Conservation (phyloP, 2,329 filamentous ascomycete species). For the Venturia nashicola region DNA sequence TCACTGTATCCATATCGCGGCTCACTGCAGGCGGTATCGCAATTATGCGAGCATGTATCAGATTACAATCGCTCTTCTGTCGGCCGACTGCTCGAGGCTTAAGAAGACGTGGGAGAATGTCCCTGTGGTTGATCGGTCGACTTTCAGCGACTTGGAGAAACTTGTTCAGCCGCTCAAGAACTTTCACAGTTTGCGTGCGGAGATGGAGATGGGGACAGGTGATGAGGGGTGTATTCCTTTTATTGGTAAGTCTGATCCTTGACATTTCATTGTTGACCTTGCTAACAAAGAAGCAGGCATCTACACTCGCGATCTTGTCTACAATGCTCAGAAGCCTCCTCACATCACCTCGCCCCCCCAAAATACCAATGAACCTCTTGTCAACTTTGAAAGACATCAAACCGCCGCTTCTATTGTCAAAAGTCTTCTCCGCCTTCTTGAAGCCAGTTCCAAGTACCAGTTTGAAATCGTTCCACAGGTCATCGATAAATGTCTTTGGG, state of each 20-base stretch:
- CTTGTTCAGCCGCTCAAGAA: constrained; percentile 68
- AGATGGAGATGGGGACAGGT: constrained; percentile 60
- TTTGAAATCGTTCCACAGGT: constrained; percentile 67
- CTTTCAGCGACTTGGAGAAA: constrained; percentile 55
- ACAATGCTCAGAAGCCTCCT: constrained; percentile 67
- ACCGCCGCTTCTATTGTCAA: constrained; percentile 67
- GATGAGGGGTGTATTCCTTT: constrained; percentile 72
- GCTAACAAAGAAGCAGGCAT: constrained; percentile 31
- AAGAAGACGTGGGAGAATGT: constrained; percentile 60
- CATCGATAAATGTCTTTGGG: constrained; percentile 74
- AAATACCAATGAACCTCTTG: constrained; percentile 44
- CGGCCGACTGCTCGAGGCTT: constrained; percentile 57
- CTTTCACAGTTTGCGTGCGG: constrained; percentile 61
- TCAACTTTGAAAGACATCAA: constrained; percentile 76
- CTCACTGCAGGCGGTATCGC: constrained; percentile 60
- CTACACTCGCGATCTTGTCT: constrained; percentile 73
- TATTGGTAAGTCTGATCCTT: constrained; percentile 43
- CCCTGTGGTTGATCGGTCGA: constrained; percentile 50
- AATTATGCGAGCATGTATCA: constrained; percentile 81
- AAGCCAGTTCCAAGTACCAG: constrained; percentile 62
- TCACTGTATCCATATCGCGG: constrained; percentile 72
- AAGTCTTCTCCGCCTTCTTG: constrained; percentile 63
- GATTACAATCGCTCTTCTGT: constrained; percentile 64
- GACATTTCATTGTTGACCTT: constrained; percentile 13
- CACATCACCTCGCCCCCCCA: constrained; percentile 55